Conservation (phyloP, 352 stramenopile genomes). For the Phytophthora syringae region DNA sequence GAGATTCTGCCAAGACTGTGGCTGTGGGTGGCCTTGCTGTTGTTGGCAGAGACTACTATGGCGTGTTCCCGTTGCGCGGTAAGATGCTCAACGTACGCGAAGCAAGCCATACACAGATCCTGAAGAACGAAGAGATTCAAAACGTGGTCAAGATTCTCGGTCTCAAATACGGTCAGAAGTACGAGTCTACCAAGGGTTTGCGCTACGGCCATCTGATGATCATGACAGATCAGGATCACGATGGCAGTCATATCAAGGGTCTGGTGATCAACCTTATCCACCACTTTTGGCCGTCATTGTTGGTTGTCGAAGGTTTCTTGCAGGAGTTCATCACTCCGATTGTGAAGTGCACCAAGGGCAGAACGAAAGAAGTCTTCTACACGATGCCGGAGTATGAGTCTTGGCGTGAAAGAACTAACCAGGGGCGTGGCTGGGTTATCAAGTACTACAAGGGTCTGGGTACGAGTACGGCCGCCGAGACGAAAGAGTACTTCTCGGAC, state of each 20-base stretch:
- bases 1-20: conserved; percentile 98
- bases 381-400: conserved; percentile 97
- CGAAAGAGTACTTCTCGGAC: conserved; percentile 98
- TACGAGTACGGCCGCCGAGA: conserved; percentile 97
- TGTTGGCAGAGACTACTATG: conserved; percentile 96
- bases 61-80: conserved; percentile 97
- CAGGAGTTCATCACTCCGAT: conserved; percentile 98
- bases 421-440: conserved; percentile 94
- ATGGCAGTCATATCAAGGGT: conserved; percentile 99
- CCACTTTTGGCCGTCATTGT: conserved; percentile 97
- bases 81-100: conserved; percentile 99
- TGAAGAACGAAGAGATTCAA: conserved; percentile 98
- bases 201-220: conserved; percentile 99
- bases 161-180: conserved; percentile 95
- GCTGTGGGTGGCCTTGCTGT: conserved; percentile 97
- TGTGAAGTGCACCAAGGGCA: conserved; percentile 95
- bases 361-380: conserved; percentile 94
- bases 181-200: conserved; percentile 88
- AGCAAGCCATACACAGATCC: conserved; percentile 95
- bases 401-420: conserved; percentile 90
- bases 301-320: conserved; percentile 91
- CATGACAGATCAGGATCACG: conserved; percentile 99
- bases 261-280: conserved; percentile 99
- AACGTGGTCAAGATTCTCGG: conserved; percentile 97
- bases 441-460: conserved; percentile 99